Evolutionary conservation across 441 rosid species (phyloP).

Genomic region (Jatropha podagrica): DNA sequence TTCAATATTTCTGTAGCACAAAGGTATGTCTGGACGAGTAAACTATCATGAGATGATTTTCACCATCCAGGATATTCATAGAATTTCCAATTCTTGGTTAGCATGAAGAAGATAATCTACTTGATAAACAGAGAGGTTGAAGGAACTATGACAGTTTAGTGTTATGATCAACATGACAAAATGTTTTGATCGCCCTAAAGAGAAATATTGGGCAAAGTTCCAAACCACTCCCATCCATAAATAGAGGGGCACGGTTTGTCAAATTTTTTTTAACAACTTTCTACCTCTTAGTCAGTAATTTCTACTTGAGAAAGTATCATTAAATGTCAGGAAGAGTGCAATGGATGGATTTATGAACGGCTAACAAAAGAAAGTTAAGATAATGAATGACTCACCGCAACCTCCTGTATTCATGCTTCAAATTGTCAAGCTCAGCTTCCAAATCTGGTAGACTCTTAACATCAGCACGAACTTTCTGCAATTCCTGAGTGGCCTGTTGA

Average conservation of each 20-base stretch:
- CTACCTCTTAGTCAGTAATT: background rate
- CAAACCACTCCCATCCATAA: background rate
- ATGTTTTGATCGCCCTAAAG: background rate
- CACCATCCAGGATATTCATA: background rate
- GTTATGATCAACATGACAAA: background rate
- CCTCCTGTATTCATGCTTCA: slow-evolving; percentile 60
- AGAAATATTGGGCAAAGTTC: background rate
- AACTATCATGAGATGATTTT: background rate
- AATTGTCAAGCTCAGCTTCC: slow-evolving; percentile 55
- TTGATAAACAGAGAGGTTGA: background rate
- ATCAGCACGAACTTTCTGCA: slow-evolving; percentile 48
- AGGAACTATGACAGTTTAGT: background rate
- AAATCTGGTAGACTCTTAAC: slow-evolving; percentile 48
- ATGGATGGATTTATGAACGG: background rate
- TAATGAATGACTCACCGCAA: slow-evolving; percentile 52
- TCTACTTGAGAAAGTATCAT: background rate
- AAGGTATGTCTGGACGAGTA: background rate
- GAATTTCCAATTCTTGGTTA: background rate
- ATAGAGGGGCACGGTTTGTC: background rate
- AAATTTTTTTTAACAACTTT: background rate
- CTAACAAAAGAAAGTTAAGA: background rate
- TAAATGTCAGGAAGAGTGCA: background rate
- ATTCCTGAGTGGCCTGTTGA: slow-evolving; percentile 52
- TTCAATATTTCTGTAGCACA: background rate
- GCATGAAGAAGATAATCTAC: background rate